Conservation (phyloP, 495 filamentous ascomycete genomes). For the Xylaria flabelliformis region DNA sequence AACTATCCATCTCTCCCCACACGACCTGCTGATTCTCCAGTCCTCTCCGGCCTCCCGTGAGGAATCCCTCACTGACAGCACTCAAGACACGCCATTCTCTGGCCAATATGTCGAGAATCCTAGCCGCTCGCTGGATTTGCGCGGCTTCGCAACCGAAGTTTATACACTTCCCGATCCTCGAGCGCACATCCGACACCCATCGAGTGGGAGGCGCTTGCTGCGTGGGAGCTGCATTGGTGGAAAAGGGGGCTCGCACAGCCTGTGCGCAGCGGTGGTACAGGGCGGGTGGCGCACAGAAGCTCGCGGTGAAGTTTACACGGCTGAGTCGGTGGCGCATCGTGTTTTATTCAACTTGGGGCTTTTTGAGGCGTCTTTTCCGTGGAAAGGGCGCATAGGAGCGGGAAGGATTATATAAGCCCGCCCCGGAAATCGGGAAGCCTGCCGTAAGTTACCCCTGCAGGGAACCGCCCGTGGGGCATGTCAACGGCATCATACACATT, state of each 20-base stretch:
- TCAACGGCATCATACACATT: slow-evolving; percentile 8
- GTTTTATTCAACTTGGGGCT: not conserved
- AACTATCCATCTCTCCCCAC: slow-evolving; percentile 87
- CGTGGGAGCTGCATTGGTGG: not conserved
- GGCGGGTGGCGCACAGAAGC: not conserved
- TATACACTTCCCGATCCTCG: slow-evolving; percentile 82
- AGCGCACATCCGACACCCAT: slow-evolving; percentile 80
- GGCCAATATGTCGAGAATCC: slow-evolving; percentile 66
- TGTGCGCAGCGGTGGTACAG: not conserved
- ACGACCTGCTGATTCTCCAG: slow-evolving; percentile 75
- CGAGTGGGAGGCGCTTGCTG: slow-evolving; percentile 47
- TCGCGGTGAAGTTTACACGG: not conserved
- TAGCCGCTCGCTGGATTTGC: slow-evolving; percentile 68
- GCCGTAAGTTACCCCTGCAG: not conserved
- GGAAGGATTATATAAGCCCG: slow-evolving; percentile 7
- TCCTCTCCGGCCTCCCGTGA: slow-evolving; percentile 70
- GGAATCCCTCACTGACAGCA: slow-evolving; percentile 80
- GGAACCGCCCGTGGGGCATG: not conserved
- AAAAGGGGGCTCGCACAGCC: not conserved
- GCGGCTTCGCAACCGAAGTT: slow-evolving; percentile 70
- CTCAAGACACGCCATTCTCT: slow-evolving; percentile 79
- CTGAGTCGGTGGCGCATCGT: slow-evolving; percentile 30
- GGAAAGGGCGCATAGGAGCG: not conserved
- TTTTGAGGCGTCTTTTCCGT: slow-evolving; percentile 3
- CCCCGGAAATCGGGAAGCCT: not conserved